Conservation (phyloP, 192 early-diverging fungal genomes). For the Coemansia aciculifera region DNA sequence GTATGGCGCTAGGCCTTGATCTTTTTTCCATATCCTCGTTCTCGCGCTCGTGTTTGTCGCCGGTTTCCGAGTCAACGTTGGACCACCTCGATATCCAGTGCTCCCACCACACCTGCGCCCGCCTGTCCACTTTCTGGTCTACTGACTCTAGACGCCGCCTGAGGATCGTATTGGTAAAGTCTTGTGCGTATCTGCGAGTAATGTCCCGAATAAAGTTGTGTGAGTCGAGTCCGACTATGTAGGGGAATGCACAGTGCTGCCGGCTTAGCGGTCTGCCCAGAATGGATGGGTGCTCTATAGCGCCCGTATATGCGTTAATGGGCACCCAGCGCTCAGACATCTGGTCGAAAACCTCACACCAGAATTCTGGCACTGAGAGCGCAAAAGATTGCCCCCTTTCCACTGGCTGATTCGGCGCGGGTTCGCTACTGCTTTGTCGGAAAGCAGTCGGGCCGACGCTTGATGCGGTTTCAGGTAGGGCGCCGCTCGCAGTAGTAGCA, state of each 20-base stretch:
- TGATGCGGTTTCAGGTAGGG: neutral
- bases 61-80: slow-evolving; percentile 15
- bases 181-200: slow-evolving; percentile 42
- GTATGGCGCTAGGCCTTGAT: slow-evolving; percentile 66
- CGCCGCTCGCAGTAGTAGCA: neutral
- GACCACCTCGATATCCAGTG: slow-evolving; percentile 39
- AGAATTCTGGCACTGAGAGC: slow-evolving; percentile 54
- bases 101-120: slow-evolving; percentile 41
- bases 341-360: slow-evolving; percentile 65
- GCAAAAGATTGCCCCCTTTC: neutral
- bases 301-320: slow-evolving; percentile 28
- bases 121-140: slow-evolving; percentile 7
- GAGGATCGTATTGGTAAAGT: slow-evolving; percentile 43
- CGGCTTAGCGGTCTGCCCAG: neutral
- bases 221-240: slow-evolving; percentile 28
- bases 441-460: too few relatives aligned
- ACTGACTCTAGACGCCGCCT: slow-evolving; percentile 46
- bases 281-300: slow-evolving; percentile 22
- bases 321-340: slow-evolving; percentile 60
- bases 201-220: slow-evolving; percentile 26
- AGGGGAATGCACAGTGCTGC: slow-evolving; percentile 12
- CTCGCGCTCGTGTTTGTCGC: slow-evolving; percentile 48
- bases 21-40: slow-evolving; percentile 51
- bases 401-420: neutral
- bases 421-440: neutral